Percentiles rank a stretch among this genome's conserved stretches.
These are phyloP conservation scores for Eustoma russellianum DNA, from an alignment of 257 asterid genomes.

Conservation along the genomic window DNA sequence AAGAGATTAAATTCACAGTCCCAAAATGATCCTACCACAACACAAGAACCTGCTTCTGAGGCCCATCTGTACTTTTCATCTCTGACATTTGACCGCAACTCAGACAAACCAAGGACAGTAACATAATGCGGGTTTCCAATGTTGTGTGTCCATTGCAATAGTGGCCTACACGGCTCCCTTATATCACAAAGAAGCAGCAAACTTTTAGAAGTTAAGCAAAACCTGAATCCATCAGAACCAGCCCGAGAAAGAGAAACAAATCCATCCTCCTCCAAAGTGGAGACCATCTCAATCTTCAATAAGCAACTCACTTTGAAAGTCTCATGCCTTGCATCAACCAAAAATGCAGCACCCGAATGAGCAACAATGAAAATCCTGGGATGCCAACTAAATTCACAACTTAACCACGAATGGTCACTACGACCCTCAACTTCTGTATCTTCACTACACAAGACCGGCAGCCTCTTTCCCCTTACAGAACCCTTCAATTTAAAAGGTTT, in stretches of 20 bases:
- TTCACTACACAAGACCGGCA: conserved; percentile 33
- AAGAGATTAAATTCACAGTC: conserved; percentile 50
- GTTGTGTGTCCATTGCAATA: conserved; percentile 57
- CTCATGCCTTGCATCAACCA: conserved; percentile 52
- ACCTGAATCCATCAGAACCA: conserved; percentile 41
- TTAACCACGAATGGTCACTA: conserved; percentile 34
- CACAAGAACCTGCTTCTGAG: conserved; percentile 63
- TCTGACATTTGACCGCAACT: conserved; percentile 38
- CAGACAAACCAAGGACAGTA: conserved; percentile 44
- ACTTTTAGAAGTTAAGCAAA: conserved; percentile 35
- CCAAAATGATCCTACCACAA: conserved; percentile 84
- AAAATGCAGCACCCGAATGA: conserved; percentile 35
- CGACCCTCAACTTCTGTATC: conserved; percentile 10
- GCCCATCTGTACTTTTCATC: conserved; percentile 40
- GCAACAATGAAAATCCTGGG: conserved; percentile 52
- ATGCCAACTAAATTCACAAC: conserved; percentile 75
- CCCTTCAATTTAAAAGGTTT: conserved; percentile 11
- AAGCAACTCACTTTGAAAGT: conserved; percentile 32
- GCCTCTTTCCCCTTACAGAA: conserved; percentile 17
- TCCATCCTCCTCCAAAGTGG: conserved; percentile 31
- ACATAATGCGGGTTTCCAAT: conserved; percentile 44
- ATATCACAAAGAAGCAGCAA: conserved; percentile 64
- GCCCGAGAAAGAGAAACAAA: conserved; percentile 50
- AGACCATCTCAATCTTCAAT: conserved; percentile 45
- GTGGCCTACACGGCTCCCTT: conserved; percentile 42